Evolutionary conservation across 768 basidiomycete species (phyloP).

Genomic region (Mycena belliarum): DNA sequence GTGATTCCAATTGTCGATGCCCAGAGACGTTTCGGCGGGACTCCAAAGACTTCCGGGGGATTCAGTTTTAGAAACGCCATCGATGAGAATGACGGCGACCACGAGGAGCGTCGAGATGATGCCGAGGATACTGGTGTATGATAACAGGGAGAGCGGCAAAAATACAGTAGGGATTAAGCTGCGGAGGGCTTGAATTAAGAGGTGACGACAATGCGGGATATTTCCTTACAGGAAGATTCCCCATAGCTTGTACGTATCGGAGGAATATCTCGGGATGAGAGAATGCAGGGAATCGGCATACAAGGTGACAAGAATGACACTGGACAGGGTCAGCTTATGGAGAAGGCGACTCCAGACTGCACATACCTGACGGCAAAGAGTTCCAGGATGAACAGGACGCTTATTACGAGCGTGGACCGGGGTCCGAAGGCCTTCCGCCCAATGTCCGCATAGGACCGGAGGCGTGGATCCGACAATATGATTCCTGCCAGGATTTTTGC

Average conservation of each 20-base stretch:
- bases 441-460: conserved; percentile 90
- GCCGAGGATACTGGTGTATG: conserved; percentile 85
- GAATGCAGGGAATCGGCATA: conserved; percentile 85
- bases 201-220: background rate
- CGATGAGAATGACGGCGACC: conserved; percentile 75
- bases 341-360: background rate
- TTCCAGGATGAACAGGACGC: conserved; percentile 82
- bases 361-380: conserved; percentile 78
- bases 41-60: conserved; percentile 82
- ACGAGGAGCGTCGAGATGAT: conserved; percentile 78
- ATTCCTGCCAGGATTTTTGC: conserved; percentile 85
- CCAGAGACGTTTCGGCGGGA: conserved; percentile 67
- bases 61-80: conserved; percentile 74
- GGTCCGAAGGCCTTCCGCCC: conserved; percentile 88
- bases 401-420: conserved; percentile 65
- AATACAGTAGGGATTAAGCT: conserved; percentile 89
- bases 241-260: conserved; percentile 76
- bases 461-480: conserved; percentile 66
- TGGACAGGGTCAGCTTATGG: conserved; percentile 25
- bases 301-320: conserved; percentile 84
- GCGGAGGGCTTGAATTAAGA: background rate
- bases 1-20: conserved; percentile 53
- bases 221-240: conserved; percentile 67
- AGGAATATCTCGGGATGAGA: conserved; percentile 67
- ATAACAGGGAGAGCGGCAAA: conserved; percentile 82